phyloP scores from a whole-genome alignment of 2,329 filamentous ascomycete genomes.

The Penicillium sp. region DNA sequence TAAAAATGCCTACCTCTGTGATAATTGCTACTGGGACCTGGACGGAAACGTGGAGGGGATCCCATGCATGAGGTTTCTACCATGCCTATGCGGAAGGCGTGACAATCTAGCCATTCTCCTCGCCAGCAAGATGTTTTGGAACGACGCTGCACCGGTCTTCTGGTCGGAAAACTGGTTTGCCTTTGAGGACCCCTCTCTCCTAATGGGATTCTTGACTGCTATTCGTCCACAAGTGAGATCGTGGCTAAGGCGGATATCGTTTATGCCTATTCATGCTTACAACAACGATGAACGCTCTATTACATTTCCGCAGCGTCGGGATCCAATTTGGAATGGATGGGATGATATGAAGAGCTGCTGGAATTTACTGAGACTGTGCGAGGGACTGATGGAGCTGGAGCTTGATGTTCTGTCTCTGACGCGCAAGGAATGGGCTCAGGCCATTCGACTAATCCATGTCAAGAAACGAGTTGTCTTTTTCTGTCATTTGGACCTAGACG shows the following conservation, averaged over 20 bases:
- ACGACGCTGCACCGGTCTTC: constrained; percentile 13
- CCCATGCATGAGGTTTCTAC: constrained; percentile 8
- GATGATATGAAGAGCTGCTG: constrained; percentile 4
- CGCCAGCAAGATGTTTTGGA: constrained; percentile 3
- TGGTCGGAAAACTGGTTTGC: constrained; percentile 18
- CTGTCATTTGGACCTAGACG: neutral
- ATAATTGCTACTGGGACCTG: constrained; percentile 13
- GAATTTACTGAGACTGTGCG: constrained; percentile 7
- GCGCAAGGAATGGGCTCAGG: constrained; percentile 3
- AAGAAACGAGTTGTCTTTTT: constrained; percentile 1
- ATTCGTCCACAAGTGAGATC: constrained; percentile 20
- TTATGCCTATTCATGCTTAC: constrained; percentile 9
- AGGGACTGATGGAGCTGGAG: constrained; percentile 5
- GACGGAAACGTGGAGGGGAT: neutral
- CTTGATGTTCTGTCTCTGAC: constrained; percentile 1
- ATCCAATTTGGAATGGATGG: constrained; percentile 3
- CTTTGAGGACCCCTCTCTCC: constrained; percentile 11
- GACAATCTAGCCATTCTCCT: constrained; percentile 7
- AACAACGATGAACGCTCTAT: neutral
- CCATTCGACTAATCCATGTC: constrained; percentile 3
- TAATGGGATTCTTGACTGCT: constrained; percentile 9
- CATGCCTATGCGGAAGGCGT: constrained; percentile 12
- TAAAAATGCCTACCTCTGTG: constrained; percentile 14
- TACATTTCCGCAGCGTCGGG: neutral
- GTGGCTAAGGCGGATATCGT: constrained; percentile 12